Percentiles rank a stretch among this genome's conserved stretches.
Evolutionary conservation across 164 flowering plant species (phyloP).

Genomic region (Santalum album): DNA sequence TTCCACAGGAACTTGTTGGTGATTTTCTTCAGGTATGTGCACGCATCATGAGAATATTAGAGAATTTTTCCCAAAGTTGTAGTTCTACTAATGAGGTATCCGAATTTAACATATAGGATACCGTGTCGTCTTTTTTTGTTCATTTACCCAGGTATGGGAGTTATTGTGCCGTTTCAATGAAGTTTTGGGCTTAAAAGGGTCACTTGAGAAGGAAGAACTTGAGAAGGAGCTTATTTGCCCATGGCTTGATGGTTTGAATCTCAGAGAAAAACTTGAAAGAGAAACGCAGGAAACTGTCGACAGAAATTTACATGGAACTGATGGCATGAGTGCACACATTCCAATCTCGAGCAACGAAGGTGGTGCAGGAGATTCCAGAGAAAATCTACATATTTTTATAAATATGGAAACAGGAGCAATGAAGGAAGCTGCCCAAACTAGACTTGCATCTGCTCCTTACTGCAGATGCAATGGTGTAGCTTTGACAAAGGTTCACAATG

Average conservation of each 20-base stretch:
- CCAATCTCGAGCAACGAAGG: too few relatives aligned
- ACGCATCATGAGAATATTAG: too few relatives aligned
- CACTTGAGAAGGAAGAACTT: slow-evolving; percentile 54
- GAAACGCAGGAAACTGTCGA: slow-evolving; percentile 25
- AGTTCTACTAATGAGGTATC: too few relatives aligned
- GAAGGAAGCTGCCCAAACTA: slow-evolving; percentile 39
- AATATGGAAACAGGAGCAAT: slow-evolving; percentile 31
- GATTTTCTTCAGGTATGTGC: slow-evolving; percentile 77
- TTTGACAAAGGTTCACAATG: slow-evolving; percentile 59
- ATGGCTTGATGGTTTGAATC: slow-evolving; percentile 38
- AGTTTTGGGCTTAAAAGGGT: slow-evolving; percentile 49
- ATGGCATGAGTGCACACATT: slow-evolving; percentile 10
- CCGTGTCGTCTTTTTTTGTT: slow-evolving; percentile 8
- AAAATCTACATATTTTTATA: slow-evolving; percentile 30
- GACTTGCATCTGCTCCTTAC: slow-evolving; percentile 33
- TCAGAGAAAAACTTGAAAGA: slow-evolving; percentile 25
- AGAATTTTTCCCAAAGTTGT: too few relatives aligned
- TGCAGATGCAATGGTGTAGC: slow-evolving; percentile 48
- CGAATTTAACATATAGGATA: too few relatives aligned
- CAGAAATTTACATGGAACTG: slow-evolving; percentile 12
- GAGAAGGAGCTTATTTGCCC: slow-evolving; percentile 72
- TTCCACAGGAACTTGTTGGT: slow-evolving; percentile 63
- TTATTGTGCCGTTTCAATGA: slow-evolving; percentile 61
- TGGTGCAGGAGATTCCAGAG: slow-evolving; percentile 13
- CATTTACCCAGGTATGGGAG: slow-evolving; percentile 58